A percentile compares a stretch with the other conserved stretches of the same genome.
Evolutionary conservation across 2,329 filamentous ascomycete genomes (phyloP).

Genomic region (Pseudodiploospora longispora): DNA sequence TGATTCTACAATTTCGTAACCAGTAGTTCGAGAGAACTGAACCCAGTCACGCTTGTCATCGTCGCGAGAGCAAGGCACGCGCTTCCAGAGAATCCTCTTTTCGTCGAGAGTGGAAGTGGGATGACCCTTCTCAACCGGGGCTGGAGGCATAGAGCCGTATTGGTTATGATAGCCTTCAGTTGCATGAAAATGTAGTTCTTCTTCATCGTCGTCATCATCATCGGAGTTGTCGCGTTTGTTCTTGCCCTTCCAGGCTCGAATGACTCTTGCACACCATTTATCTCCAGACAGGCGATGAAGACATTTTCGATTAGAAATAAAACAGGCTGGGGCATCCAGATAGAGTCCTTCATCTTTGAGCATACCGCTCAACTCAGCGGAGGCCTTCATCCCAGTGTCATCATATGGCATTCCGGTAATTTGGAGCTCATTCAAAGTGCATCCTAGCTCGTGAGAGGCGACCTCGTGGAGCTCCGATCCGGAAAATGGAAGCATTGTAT

Average conservation of each 20-base stretch:
- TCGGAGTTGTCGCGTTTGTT: conserved; percentile 18
- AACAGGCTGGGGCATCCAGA: conserved; percentile 36
- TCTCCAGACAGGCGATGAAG: conserved; percentile 33
- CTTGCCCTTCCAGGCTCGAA: conserved; percentile 34
- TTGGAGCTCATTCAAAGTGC: conserved; percentile 43
- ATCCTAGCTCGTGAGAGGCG: conserved; percentile 46
- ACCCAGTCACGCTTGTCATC: conserved; percentile 36
- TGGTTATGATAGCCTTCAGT: conserved; percentile 19
- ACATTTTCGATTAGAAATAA: conserved; percentile 31
- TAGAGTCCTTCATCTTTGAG: conserved; percentile 46
- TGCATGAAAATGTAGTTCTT: conserved; percentile 19
- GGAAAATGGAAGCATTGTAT: conserved; percentile 36
- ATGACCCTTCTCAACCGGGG: conserved; percentile 34
- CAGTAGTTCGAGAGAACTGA: conserved; percentile 35
- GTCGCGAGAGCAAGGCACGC: conserved; percentile 35
- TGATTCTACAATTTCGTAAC: conserved; percentile 26
- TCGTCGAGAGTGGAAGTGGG: conserved; percentile 33
- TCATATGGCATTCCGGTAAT: conserved; percentile 45
- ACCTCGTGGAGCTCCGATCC: conserved; percentile 42
- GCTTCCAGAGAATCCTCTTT: conserved; percentile 43
- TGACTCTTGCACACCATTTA: conserved; percentile 34
- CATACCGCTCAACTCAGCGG: conserved; percentile 41
- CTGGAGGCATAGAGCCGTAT: conserved; percentile 28
- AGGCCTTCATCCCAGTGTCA: conserved; percentile 38
- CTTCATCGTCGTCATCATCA: conserved; percentile 14